Base-by-base conservation (phyloP, 2,329 filamentous ascomycete species). In the Ambrosiella xylebori region DNA sequence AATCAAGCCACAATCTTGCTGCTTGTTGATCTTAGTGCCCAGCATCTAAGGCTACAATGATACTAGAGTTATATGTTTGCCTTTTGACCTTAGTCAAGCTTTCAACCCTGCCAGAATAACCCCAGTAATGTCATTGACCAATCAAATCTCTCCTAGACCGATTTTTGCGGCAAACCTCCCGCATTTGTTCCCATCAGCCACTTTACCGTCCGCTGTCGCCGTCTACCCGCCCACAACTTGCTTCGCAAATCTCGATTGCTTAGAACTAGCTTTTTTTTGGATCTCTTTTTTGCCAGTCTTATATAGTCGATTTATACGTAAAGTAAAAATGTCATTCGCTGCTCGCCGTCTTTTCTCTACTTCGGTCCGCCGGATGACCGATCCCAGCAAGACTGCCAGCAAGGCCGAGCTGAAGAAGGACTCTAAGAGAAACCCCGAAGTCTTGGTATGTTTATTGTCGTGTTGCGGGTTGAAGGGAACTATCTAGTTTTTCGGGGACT, bases 311-410 rank as follows among this genome's bases (percentile, higher is more conserved):
- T 27, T 27, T 17, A 41, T 44, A 38, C 41, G 9, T 35, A 39
- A 35, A 52, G 15, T 9, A 55, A 70, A 66, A 68, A 81, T 81
- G 78, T 75, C 78, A 61, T 79, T 56, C 65, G 70, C 79, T 66
- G 71, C 78, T 64, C 77, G 77, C 65, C 73, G 79, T 63, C 72
- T 78, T 61, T 76, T 81, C 65, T 72, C 74, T 65, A 79, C 77
- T 66, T 72, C 74, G 59, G 67, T 70, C 63, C 78, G 78, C 65
- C 77, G 77, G 61, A 65, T 80, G 63, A 67, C 71, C 64, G 59
- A 63, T 57, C 68, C 73, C 55, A 67, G 69, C 64, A 71, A 76
- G 66, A 64, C 71, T 62, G 68, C 73, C 55, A 67, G 68, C 64
- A 71, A 76, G 66, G 64, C 71, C 62, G 70, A 70, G 65, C 76